These are phyloP conservation scores for Boletus bicolor DNA, from an alignment of 768 basidiomycete genomes.

Conservation along the genomic window DNA sequence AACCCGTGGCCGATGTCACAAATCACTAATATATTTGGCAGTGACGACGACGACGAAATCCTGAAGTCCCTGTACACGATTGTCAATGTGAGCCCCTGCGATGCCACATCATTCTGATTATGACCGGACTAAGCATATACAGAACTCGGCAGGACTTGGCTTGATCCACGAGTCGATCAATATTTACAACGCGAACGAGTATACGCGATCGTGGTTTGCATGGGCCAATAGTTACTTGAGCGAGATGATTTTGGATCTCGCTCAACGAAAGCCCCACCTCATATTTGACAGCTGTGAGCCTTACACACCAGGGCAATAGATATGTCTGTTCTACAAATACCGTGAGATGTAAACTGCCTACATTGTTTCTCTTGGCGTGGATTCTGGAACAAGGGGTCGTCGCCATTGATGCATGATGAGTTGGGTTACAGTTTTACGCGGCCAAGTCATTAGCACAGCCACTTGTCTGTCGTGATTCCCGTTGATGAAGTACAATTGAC, in stretches of 20 bases:
- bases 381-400: neutral
- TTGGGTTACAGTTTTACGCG: neutral
- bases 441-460: slow-evolving; percentile 17
- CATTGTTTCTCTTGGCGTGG: neutral
- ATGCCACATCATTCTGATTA: neutral
- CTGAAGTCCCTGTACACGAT: slow-evolving; percentile 57
- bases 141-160: slow-evolving; percentile 76
- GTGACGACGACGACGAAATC: slow-evolving; percentile 70
- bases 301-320: slow-evolving; percentile 52
- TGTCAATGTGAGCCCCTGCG: slow-evolving; percentile 52
- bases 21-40: slow-evolving; percentile 70
- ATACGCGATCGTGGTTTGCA: slow-evolving; percentile 76
- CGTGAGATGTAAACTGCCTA: neutral
- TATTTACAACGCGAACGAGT: slow-evolving; percentile 53
- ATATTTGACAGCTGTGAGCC: slow-evolving; percentile 55
- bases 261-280: slow-evolving; percentile 66
- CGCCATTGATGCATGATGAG: too few species aligned
- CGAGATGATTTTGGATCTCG: slow-evolving; percentile 77
- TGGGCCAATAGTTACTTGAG: slow-evolving; percentile 85
- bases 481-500: slow-evolving; percentile 19
- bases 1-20: slow-evolving; percentile 86
- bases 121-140: slow-evolving; percentile 1
- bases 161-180: slow-evolving; percentile 73
- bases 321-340: neutral
- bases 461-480: slow-evolving; percentile 10